Evolutionary conservation across 2,329 filamentous ascomycete species (phyloP), one percentile per base, ranked within the genome.

Genomic region (Podosphaera fusca): DNA sequence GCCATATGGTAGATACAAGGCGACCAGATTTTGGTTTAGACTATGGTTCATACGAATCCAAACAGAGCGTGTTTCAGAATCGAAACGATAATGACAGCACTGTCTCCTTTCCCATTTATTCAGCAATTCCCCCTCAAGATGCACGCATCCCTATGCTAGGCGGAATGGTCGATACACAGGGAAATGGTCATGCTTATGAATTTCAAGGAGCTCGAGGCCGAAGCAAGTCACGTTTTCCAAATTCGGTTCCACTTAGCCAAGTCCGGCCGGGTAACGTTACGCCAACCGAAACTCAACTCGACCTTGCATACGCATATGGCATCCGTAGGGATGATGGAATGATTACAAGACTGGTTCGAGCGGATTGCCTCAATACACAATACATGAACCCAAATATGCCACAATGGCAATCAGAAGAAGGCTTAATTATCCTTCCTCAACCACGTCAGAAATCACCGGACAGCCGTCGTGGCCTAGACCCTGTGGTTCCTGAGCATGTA

Each of bases 311-410:
- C 57, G 72, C 69, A 1, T 81, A 81, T 64, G 78, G 72, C 60
- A 72, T 75, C 56, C 72, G 75, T 55, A 71, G 78, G 5, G 73
- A 73, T 7, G 72, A 78, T 58, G 78, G 78, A 2, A 67, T 70
- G 52, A 75, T 72, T 58, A 79, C 78, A 4, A 70, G 74, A 2
- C 71, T 81, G 0, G 69, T 81, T 12, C 76, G 76, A 0, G 77
- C 74, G 0, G 78, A 81, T 59, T 69, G 72, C 67, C 66, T 81
- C 9, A 55, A 55, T 1, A 40, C 30, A 12, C 74, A 73, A 0
- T 64, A 68, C 1, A 45, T 57, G 2, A 63, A 74, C 38, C 61
- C 66, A 4, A 71, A 73, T 50, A 67, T 80, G 3, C 72, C 74
- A 49, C 55, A 34, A 1, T 52, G 49, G 5, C 60, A 63, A 56